Percentiles rank a stretch among this genome's conserved stretches.
phyloP scores from a whole-genome alignment of 2,329 filamentous ascomycete species.

The Penicillium sp. region DNA sequence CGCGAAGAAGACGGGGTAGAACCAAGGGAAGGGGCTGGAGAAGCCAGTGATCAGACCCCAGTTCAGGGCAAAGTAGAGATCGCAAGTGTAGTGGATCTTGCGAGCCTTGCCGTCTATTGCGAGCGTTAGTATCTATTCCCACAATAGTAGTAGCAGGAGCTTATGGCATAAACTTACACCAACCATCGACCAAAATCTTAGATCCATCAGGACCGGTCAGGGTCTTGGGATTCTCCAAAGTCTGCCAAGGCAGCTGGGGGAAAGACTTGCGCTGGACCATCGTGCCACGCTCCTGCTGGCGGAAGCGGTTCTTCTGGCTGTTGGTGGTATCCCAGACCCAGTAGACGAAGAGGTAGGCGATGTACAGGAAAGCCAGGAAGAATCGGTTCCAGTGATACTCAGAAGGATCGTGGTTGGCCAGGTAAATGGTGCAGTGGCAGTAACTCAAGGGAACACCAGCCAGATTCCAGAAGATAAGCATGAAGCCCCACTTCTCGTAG shows the following conservation, averaged over 20 bases:
- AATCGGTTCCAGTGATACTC: constrained; percentile 76
- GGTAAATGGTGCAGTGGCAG: constrained; percentile 89
- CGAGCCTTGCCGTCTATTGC: constrained; percentile 67
- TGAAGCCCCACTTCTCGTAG: constrained; percentile 96
- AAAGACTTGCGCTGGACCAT: constrained; percentile 73
- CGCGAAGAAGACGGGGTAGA: constrained; percentile 81
- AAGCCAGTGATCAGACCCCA: constrained; percentile 86
- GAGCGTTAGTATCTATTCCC: constrained; percentile 21
- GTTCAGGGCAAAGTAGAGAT: constrained; percentile 73
- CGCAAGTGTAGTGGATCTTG: constrained; percentile 81
- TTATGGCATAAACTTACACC: constrained; percentile 60
- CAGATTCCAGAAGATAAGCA: constrained; percentile 97
- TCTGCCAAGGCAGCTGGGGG: constrained; percentile 88
- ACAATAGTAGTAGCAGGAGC: neutral
- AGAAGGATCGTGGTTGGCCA: constrained; percentile 79
- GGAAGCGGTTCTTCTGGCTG: constrained; percentile 92
- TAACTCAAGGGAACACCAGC: constrained; percentile 88
- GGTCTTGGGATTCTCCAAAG: constrained; percentile 75
- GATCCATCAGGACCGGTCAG: constrained; percentile 75
- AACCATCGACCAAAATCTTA: constrained; percentile 79
- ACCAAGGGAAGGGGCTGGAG: constrained; percentile 82
- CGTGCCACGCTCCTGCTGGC: constrained; percentile 75
- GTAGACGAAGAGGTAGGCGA: constrained; percentile 79
- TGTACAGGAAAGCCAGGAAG: constrained; percentile 66
- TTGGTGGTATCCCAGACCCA: constrained; percentile 93